Evolutionary conservation across 2,329 filamentous ascomycete genomes (phyloP).

Genomic region (Aspergillus carbonarius): DNA sequence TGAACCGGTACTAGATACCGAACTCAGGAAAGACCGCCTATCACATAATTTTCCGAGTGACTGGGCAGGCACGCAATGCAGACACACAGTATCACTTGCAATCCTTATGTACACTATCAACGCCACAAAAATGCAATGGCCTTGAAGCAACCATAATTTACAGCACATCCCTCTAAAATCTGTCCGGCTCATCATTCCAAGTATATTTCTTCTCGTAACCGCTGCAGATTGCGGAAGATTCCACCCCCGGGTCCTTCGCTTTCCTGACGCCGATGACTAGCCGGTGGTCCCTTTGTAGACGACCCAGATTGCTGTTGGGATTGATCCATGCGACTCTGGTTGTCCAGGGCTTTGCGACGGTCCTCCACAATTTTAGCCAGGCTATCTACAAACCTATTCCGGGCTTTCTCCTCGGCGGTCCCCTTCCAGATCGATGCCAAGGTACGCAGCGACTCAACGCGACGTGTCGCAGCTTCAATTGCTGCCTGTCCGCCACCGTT

Average conservation of each 20-base stretch:
- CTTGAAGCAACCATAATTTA: neutral
- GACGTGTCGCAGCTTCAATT: constrained; percentile 64
- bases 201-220: constrained; percentile 55
- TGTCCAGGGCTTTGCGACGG: constrained; percentile 49
- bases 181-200: constrained; percentile 44
- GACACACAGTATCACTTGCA: neutral
- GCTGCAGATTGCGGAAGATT: constrained; percentile 54
- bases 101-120: neutral
- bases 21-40: neutral
- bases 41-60: neutral
- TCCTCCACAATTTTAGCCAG: constrained; percentile 84
- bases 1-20: neutral
- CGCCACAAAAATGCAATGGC: neutral
- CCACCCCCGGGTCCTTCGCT: constrained; percentile 48
- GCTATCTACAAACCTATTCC: constrained; percentile 76
- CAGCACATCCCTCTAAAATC: neutral
- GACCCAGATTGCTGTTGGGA: constrained; percentile 11
- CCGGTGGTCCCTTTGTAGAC: constrained; percentile 3
- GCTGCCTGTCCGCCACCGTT: constrained; percentile 62
- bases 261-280: constrained; percentile 23
- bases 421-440: constrained; percentile 85
- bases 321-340: constrained; percentile 35
- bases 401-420: constrained; percentile 89
- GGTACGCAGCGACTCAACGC: constrained; percentile 75
- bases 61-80: neutral